Evolutionary conservation across 2,329 filamentous ascomycete genomes (phyloP).

Genomic region (Claviceps sp.): DNA sequence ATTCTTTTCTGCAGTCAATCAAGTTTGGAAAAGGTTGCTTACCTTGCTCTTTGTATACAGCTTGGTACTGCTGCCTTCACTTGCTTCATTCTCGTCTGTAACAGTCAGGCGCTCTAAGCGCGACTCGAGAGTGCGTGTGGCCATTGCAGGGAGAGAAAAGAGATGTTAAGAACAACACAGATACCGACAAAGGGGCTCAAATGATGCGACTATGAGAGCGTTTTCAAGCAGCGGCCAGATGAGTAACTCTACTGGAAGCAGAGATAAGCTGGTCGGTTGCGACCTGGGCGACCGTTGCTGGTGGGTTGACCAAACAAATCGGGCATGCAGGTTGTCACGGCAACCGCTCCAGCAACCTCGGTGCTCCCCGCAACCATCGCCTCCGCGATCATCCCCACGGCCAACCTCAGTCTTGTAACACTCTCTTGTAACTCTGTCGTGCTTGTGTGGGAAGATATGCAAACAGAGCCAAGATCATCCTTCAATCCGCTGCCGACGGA

Average conservation of each 20-base stretch:
- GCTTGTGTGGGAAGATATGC: not conserved
- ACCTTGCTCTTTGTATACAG: slow-evolving; percentile 67
- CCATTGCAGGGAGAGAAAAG: slow-evolving; percentile 35
- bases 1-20: not conserved
- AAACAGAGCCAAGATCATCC: not conserved
- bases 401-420: not conserved
- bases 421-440: not conserved
- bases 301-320: slow-evolving; percentile 1
- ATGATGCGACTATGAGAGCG: not conserved
- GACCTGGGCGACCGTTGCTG: not conserved
- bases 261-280: not conserved
- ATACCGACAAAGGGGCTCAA: not conserved
- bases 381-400: not conserved
- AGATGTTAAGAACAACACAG: not conserved
- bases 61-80: slow-evolving; percentile 31
- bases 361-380: not conserved
- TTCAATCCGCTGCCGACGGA: not conserved
- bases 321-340: slow-evolving; percentile 3
- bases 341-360: slow-evolving; percentile 1
- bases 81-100: slow-evolving; percentile 69
- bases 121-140: slow-evolving; percentile 66
- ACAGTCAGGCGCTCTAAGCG: slow-evolving; percentile 84
- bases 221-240: not conserved
- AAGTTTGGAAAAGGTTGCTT: slow-evolving; percentile 10
- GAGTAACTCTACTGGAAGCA: not conserved